Conservation (phyloP, 1,139 yeast species). For the Yamadazyma kanchanaburiensis region DNA sequence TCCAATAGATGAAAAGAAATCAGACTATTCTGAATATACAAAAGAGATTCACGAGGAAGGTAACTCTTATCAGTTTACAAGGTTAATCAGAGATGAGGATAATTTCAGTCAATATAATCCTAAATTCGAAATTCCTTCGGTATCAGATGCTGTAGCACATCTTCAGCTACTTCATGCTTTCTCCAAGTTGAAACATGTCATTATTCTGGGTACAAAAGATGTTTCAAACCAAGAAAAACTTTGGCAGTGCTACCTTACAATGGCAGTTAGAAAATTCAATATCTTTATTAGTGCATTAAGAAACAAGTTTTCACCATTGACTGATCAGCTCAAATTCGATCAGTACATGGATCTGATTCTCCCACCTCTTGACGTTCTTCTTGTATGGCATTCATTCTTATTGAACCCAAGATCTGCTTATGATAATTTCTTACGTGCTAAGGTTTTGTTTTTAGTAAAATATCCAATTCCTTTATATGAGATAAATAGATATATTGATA, state of each 20-base stretch:
- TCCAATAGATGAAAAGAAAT: too few relatives aligned
- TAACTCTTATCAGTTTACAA: too few relatives aligned
- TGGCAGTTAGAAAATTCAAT: constrained; percentile 28
- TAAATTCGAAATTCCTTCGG: too few relatives aligned
- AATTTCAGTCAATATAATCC: too few relatives aligned
- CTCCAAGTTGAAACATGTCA: constrained; percentile 17
- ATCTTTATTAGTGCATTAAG: constrained; percentile 22
- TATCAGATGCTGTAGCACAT: constrained; percentile 17
- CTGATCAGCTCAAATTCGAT: too few relatives aligned
- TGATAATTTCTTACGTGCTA: constrained; percentile 27
- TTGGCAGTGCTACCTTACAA: constrained; percentile 29
- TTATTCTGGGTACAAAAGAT: not conserved
- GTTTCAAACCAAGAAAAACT: constrained; percentile 15
- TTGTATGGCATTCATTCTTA: constrained; percentile 37
- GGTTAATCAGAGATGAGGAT: too few relatives aligned
- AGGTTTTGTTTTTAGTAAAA: constrained; percentile 18
- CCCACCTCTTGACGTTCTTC: constrained; percentile 36
- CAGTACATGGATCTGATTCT: constrained; percentile 6
- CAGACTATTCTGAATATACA: too few relatives aligned
- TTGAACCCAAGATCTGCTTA: constrained; percentile 19
- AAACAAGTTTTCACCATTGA: not conserved
- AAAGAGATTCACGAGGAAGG: too few relatives aligned
- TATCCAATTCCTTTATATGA: constrained; percentile 26
- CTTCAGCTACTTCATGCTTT: constrained; percentile 28
- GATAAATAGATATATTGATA: constrained; percentile 19